Percentiles rank a stretch among this genome's conserved stretches.
Evolutionary conservation across 768 basidiomycete species (phyloP).

Genomic region (Cyathus striatus): DNA sequence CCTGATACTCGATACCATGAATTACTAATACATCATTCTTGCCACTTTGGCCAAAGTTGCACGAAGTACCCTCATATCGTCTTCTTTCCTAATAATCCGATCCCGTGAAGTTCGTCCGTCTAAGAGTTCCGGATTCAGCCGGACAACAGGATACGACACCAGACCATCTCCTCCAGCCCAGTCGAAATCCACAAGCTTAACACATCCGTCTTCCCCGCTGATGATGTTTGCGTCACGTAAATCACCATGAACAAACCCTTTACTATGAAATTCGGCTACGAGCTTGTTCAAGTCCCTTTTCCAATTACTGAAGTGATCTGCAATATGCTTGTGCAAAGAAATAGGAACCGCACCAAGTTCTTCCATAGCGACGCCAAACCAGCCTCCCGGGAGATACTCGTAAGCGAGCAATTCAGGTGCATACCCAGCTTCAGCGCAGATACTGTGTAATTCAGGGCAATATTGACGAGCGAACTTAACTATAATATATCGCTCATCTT

Average conservation of each 20-base stretch:
- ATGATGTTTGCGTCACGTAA: slow-evolving; percentile 10
- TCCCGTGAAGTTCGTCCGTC: slow-evolving; percentile 3
- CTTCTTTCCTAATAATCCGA: slow-evolving; percentile 7
- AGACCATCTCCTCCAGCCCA: slow-evolving; percentile 9
- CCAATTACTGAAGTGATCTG: neutral
- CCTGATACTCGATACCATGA: too few species aligned
- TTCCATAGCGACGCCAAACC: slow-evolving; percentile 19
- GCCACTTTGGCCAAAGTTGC: slow-evolving; percentile 5
- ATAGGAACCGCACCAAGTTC: slow-evolving; percentile 5
- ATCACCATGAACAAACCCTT: slow-evolving; percentile 14
- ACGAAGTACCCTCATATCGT: slow-evolving; percentile 8
- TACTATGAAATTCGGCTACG: slow-evolving; percentile 9
- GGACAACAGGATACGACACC: slow-evolving; percentile 6
- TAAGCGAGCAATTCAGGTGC: slow-evolving; percentile 18
- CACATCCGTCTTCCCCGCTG: slow-evolving; percentile 4
- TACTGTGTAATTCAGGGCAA: slow-evolving; percentile 12
- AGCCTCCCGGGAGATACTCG: slow-evolving; percentile 19
- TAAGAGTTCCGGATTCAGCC: slow-evolving; percentile 9
- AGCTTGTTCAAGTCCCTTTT: slow-evolving; percentile 2
- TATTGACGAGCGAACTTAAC: slow-evolving; percentile 18
- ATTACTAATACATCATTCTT: too few species aligned
- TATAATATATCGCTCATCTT: slow-evolving; percentile 5
- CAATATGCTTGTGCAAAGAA: neutral
- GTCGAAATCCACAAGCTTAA: slow-evolving; percentile 12
- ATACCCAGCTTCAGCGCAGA: slow-evolving; percentile 13